Evolutionary conservation across 352 stramenopile species (phyloP), one percentile per base, ranked within the genome.

Genomic region (Phytophthora capsici): DNA sequence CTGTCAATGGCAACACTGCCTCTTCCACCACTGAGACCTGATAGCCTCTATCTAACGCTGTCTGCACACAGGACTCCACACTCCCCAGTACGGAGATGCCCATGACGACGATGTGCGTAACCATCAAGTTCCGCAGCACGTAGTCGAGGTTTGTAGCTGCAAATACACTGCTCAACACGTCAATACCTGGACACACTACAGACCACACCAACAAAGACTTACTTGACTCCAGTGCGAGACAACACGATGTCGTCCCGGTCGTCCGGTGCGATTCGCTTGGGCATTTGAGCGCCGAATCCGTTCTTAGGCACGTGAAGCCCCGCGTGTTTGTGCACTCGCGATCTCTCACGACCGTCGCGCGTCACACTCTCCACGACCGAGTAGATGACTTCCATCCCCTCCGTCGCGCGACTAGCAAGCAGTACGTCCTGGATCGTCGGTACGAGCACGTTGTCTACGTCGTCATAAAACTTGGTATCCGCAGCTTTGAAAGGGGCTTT

Each of bases 341-440:
- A 93, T 16, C 91, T 75, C 61, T 97, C 90, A 25, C 91, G 75
- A 7, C 89, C 89, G 64, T 97, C 86, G 13, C 72, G 71, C 1
- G 89, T 97, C 1, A 81, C 69, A n/a, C 89, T 90, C 70, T 96
- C 85, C 6, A 98, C 87, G n/a, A 94, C 82, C 1, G 84, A 95
- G 70, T 97, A 97, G 10, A 98, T 77, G 9, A 98, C 74, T 71
- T 98, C 92, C 25, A 88, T 66, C 38, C 78, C 80, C 28, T 84
- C 74, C 28, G 63, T 80, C 13, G 72, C 48, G 4, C 82, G 80
- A 26, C 83, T 80, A 3, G 77, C 77, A 1, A 87, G 71, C 26
- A 93, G 56, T 0, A 93, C 61, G 36, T 88, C 77, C 45, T 91
- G 80, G 32, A 89, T 75, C 28, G 74, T 82, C 8, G 84, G 82